Base-by-base conservation (phyloP, 106 monocot species). In the Amphibolis antarctica region DNA sequence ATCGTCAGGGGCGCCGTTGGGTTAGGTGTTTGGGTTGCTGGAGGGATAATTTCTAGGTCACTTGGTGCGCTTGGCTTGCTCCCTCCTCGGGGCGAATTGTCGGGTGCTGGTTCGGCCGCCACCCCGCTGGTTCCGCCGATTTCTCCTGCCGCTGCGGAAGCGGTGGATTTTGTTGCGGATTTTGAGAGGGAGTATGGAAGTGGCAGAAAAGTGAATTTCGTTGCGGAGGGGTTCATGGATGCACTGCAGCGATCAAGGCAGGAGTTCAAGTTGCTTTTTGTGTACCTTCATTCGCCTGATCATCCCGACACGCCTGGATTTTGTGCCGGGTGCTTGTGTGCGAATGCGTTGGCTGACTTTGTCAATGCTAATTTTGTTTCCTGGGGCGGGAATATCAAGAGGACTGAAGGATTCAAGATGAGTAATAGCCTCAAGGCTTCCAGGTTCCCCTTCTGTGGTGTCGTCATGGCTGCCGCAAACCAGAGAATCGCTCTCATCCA, bases 401-500 rank as follows among this genome's bases (percentile, higher is more conserved):
- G 81, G 65, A 79, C 73, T 45, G 91, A 99, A 64, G 98, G 98
- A 10, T 99, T 99, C 60, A 91, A 86, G 82, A 99, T 99, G 98
- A 92, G 98, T 73, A 88, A 85, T 63, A 99, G 88, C 77, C 75
- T 99, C 21, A 99, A 83, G 70, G 87, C 91, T 3, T 91, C 80
- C 0, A 65, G 87, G 58, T 99, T 83, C 59, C 98, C 98, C 22
- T 99, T 88, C 65, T 99, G 91, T 55, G 98, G 87, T 3, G 71
- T 91, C 14, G 98, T 91, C 46, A 83, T 85, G 84, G 76, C 91
- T 0, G 68, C 91, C 3, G 67, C 80, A 1, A 85, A 91, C 69
- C 82, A 87, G 59, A 74, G 84, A 54, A 88, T 91, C 26, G 78
- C 70, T 28, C 85, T 99, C 2, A 76, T 91, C 22, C 78, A 79